These are phyloP conservation scores for Trichocomaceae sp. DNA, from an alignment of 2,329 filamentous ascomycete genomes.

Conservation along the genomic window DNA sequence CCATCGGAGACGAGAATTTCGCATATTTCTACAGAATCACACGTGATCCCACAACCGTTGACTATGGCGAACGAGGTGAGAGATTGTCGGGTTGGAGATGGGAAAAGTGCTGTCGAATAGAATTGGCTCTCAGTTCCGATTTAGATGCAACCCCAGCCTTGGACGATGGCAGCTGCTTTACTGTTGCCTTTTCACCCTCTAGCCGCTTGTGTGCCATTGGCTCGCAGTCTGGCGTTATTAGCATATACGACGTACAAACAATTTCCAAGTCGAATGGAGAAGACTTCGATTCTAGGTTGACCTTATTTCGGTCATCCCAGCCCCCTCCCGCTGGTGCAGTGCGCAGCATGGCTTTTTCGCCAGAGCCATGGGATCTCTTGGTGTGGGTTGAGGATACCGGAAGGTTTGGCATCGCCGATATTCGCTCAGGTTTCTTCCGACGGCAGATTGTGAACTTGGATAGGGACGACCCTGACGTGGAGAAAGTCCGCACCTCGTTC, in stretches of 20 bases:
- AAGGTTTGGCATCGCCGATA: conserved; percentile 41
- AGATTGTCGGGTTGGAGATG: conserved; percentile 37
- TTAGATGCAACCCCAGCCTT: conserved; percentile 16
- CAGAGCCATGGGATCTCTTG: conserved; percentile 80
- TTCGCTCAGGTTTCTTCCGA: conserved; percentile 41
- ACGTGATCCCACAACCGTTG: conserved; percentile 23
- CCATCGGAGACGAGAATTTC: conserved; percentile 80
- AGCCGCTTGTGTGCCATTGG: conserved; percentile 45
- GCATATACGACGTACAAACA: conserved; percentile 37
- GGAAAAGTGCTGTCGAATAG: conserved; percentile 33
- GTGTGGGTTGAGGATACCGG: conserved; percentile 87
- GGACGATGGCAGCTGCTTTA: conserved; percentile 42
- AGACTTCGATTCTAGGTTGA: conserved; percentile 51
- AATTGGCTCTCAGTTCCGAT: conserved; percentile 34
- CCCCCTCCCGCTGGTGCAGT: conserved; percentile 70
- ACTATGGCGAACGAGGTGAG: conserved; percentile 24
- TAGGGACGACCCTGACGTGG: conserved; percentile 25
- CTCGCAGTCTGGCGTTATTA: conserved; percentile 45
- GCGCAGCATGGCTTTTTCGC: conserved; percentile 85
- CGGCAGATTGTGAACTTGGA: conserved; percentile 39
- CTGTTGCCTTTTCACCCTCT: conserved; percentile 44
- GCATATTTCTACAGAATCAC: conserved; percentile 68
- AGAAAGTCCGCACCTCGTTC: conserved; percentile 29
- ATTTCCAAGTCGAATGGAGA: conserved; percentile 22
- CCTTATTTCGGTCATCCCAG: conserved; percentile 70